Percentiles rank a stretch among this genome's conserved stretches.
phyloP scores from a whole-genome alignment of 108 stramenopile species.

The Cyclostephanos tholiformis region DNA sequence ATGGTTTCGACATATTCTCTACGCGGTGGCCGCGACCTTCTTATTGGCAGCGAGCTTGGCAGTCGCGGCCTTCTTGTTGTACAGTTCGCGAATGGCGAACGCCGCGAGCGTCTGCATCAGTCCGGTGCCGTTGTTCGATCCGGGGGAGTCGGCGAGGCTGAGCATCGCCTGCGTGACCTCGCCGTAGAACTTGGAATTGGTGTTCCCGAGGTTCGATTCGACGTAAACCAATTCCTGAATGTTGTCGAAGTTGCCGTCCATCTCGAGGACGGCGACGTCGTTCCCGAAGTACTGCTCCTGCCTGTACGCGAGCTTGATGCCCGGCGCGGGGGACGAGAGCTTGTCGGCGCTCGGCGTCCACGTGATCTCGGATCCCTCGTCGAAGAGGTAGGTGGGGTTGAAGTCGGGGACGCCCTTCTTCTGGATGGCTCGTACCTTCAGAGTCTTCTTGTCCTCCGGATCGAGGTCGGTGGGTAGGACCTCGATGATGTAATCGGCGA shows the following conservation, averaged over 20 bases:
- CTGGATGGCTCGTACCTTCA: slow-evolving; percentile 93
- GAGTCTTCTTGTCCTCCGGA: slow-evolving; percentile 93
- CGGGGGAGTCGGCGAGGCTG: slow-evolving; percentile 91
- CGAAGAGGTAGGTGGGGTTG: slow-evolving; percentile 94
- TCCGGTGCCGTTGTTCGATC: slow-evolving; percentile 95
- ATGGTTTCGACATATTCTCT: neutral
- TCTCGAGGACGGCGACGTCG: slow-evolving; percentile 86
- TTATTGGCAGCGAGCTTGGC: slow-evolving; percentile 62
- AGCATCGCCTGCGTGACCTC: slow-evolving; percentile 97
- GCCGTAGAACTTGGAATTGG: slow-evolving; percentile 95
- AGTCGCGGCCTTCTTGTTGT: slow-evolving; percentile 88
- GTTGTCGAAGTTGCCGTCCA: slow-evolving; percentile 98
- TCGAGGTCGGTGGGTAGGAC: slow-evolving; percentile 96
- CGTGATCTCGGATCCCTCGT: slow-evolving; percentile 90
- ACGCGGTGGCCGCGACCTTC: slow-evolving; percentile 48
- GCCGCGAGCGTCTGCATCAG: slow-evolving; percentile 97
- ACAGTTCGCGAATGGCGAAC: slow-evolving; percentile 94
- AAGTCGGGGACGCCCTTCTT: slow-evolving; percentile 91
- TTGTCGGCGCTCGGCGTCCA: slow-evolving; percentile 91
- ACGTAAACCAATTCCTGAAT: slow-evolving; percentile 95
- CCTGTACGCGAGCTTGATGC: slow-evolving; percentile 93
- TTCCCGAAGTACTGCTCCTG: slow-evolving; percentile 88
- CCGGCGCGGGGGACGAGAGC: slow-evolving; percentile 91
- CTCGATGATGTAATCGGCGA: slow-evolving; percentile 92
- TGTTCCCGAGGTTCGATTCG: slow-evolving; percentile 91